phyloP scores from a whole-genome alignment of 73 alveolate genomes.

The Paramecium primaurelia region DNA sequence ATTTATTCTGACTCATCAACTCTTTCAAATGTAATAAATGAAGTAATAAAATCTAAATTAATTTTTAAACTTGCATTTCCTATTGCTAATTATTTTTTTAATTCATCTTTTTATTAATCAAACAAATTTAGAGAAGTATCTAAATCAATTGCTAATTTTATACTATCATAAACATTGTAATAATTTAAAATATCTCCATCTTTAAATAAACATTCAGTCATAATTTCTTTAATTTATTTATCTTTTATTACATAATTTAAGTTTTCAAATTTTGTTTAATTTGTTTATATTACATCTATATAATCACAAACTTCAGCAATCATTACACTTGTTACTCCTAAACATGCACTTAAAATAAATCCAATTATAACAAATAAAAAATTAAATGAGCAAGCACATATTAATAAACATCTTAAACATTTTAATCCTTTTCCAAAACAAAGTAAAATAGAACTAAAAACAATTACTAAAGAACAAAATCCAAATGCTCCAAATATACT shows the following conservation, averaged over 20 bases:
- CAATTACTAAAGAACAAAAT: not conserved
- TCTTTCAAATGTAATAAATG: not conserved
- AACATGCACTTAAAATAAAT: not conserved
- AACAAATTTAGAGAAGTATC: not conserved
- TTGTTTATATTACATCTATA: not conserved
- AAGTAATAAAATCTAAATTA: not conserved
- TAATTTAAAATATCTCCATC: not conserved
- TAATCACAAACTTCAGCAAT: constrained; percentile 20
- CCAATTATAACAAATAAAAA: not conserved
- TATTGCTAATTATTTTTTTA: not conserved
- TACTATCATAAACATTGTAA: not conserved
- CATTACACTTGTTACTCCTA: not conserved
- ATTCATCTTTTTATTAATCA: not conserved
- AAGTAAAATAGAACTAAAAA: not conserved
- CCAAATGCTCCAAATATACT: not conserved
- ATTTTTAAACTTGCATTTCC: not conserved
- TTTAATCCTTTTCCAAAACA: not conserved
- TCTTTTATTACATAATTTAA: not conserved
- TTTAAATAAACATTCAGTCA: not conserved
- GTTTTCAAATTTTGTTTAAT: not conserved
- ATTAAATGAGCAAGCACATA: not conserved
- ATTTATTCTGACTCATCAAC: not conserved
- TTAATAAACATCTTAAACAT: not conserved
- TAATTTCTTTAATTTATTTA: not conserved
- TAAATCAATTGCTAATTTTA: not conserved